Conservation (phyloP, 1,284 basidiomycete species). For the Pterulicium gracile region DNA sequence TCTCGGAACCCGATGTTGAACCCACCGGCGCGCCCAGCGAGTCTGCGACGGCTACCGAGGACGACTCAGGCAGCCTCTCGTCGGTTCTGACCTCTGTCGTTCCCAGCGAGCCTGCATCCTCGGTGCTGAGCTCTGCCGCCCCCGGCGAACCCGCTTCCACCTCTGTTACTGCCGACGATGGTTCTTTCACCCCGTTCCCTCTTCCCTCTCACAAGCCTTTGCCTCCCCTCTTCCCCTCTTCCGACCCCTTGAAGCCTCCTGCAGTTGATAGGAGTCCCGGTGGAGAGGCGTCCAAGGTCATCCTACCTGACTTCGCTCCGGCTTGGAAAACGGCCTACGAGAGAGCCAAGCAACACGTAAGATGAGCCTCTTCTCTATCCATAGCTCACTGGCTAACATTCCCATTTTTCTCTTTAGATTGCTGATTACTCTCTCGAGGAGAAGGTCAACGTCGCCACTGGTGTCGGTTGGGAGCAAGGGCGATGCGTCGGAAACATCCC, state of each 20-base stretch:
- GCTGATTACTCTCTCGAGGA: slow-evolving; percentile 34
- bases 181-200: background rate
- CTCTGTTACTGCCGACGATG: background rate
- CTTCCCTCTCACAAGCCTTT: background rate
- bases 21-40: background rate
- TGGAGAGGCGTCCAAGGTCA: background rate
- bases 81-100: background rate
- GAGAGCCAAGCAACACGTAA: slow-evolving; percentile 1
- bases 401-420: slow-evolving; percentile 24
- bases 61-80: too few species aligned
- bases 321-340: background rate
- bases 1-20: background rate
- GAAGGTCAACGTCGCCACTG: slow-evolving; percentile 42
- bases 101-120: background rate
- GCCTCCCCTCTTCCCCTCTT: background rate
- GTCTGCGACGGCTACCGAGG: background rate
- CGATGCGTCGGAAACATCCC: slow-evolving; percentile 50
- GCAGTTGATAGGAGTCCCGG: background rate
- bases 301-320: background rate
- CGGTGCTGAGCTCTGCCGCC: background rate
- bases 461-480: slow-evolving; percentile 44
- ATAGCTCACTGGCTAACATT: slow-evolving; percentile 5
- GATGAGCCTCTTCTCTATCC: too few species aligned
- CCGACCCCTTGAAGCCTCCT: background rate
- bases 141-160: background rate